Conservation (phyloP, 139 green algal species). For the Raphidocelis subcapitata region DNA sequence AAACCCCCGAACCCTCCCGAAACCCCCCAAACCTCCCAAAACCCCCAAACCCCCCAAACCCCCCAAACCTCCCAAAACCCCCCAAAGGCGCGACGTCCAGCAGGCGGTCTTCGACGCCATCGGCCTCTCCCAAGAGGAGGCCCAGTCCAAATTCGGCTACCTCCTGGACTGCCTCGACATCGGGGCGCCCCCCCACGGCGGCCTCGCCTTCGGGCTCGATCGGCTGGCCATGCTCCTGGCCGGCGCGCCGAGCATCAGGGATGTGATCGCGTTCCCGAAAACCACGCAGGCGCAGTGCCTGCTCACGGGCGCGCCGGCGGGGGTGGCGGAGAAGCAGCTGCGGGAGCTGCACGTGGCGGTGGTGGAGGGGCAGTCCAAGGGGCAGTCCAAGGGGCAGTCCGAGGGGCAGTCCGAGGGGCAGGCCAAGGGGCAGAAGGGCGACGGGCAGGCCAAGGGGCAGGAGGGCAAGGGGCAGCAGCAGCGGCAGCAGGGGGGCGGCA, state of each 20-base stretch:
- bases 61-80: neutral
- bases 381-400: no score
- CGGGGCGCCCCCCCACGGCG: slow-evolving; percentile 93
- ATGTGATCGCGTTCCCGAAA: slow-evolving; percentile 99
- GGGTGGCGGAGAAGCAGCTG: slow-evolving; percentile 62
- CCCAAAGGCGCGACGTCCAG: slow-evolving; percentile 82
- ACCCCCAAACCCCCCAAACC: no score
- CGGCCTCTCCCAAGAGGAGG: slow-evolving; percentile 79
- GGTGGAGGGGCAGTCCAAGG: neutral
- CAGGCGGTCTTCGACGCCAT: slow-evolving; percentile 90
- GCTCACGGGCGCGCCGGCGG: slow-evolving; percentile 77
- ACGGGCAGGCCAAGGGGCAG: no score
- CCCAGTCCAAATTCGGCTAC: slow-evolving; percentile 82
- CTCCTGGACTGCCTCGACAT: slow-evolving; percentile 80
- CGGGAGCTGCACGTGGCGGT: slow-evolving; percentile 56
- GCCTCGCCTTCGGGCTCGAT: slow-evolving; percentile 94
- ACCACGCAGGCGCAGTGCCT: slow-evolving; percentile 86
- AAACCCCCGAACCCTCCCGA: no score
- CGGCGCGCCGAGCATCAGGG: slow-evolving; percentile 81
- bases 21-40: no score
- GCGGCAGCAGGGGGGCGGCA: slow-evolving; percentile 6
- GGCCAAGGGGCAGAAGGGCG: neutral
- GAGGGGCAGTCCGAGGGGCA: neutral
- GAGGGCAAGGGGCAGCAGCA: neutral
- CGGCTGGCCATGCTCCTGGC: slow-evolving; percentile 93